phyloP scores from a whole-genome alignment of 2,329 filamentous ascomycete species.

The Diplodia seriata region DNA sequence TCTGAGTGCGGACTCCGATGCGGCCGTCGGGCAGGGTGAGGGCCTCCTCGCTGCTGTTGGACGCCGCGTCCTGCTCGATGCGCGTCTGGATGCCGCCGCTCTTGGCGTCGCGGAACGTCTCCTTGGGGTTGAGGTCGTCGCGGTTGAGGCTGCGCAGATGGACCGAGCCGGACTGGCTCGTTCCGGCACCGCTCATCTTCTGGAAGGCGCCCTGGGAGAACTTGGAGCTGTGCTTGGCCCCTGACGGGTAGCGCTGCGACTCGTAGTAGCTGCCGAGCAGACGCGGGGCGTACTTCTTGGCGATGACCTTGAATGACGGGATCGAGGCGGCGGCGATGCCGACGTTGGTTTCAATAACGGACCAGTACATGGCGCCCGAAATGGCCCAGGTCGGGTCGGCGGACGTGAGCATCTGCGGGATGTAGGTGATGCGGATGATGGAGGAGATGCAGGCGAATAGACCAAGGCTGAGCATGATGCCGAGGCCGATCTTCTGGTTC shows the following conservation, averaged over 20 bases:
- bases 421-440: slow-evolving; percentile 32
- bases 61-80: slow-evolving; percentile 32
- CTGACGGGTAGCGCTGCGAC: slow-evolving; percentile 17
- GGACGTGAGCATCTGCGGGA: slow-evolving; percentile 30
- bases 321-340: slow-evolving; percentile 32
- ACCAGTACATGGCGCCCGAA: slow-evolving; percentile 32
- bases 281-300: slow-evolving; percentile 31
- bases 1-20: slow-evolving; percentile 32
- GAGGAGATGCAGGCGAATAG: slow-evolving; percentile 35
- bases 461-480: slow-evolving; percentile 37
- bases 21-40: slow-evolving; percentile 29
- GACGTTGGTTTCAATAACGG: slow-evolving; percentile 32
- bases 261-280: slow-evolving; percentile 33
- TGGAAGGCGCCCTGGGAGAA: slow-evolving; percentile 22
- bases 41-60: slow-evolving; percentile 32
- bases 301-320: slow-evolving; percentile 34
- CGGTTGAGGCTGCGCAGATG: slow-evolving; percentile 27
- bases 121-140: slow-evolving; percentile 7
- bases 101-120: slow-evolving; percentile 7
- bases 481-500: slow-evolving; percentile 37
- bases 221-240: slow-evolving; percentile 14
- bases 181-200: slow-evolving; percentile 11
- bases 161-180: not conserved
- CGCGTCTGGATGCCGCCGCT: slow-evolving; percentile 19
- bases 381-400: slow-evolving; percentile 32